These are phyloP conservation scores for Cryptosporidium ubiquitum DNA, from an alignment of 169 alveolate genomes.

Conservation along the genomic window DNA sequence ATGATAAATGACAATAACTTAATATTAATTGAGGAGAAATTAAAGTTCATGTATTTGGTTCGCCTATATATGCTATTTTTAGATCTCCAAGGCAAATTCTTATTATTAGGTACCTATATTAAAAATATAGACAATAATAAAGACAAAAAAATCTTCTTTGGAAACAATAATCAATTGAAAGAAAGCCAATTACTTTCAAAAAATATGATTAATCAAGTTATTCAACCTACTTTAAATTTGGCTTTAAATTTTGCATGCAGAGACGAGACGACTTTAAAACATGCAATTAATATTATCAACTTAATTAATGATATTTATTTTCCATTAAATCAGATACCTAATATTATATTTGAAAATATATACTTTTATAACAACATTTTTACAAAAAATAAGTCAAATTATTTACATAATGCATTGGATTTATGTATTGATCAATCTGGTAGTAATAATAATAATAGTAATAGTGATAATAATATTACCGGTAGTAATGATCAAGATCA, in stretches of 20 bases:
- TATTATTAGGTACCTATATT: background rate
- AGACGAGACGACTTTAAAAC: background rate
- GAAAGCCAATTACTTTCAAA: background rate
- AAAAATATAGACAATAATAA: background rate
- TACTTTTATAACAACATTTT: background rate
- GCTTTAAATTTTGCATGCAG: constrained; percentile 2
- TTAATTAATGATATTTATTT: constrained; percentile 38
- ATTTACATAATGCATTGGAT: constrained; percentile 48
- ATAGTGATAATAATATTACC: background rate
- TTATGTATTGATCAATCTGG: background rate
- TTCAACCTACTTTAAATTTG: constrained; percentile 12
- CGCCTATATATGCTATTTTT: constrained; percentile 5
- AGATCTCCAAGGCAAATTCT: background rate
- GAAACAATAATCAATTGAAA: background rate
- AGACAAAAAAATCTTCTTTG: background rate
- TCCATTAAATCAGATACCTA: constrained; percentile 25
- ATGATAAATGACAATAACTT: background rate
- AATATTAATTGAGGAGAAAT: background rate
- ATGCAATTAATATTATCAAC: constrained; percentile 16
- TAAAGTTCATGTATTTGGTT: constrained; percentile 1
- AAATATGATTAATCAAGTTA: background rate
- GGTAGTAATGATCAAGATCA: too few species aligned
- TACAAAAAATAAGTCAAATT: background rate
- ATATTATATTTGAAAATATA: constrained; percentile 7
- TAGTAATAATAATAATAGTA: background rate